Evolutionary conservation across 345 rosid genomes (phyloP), one percentile per base, ranked within the genome.

Genomic region (Brassica incana): DNA sequence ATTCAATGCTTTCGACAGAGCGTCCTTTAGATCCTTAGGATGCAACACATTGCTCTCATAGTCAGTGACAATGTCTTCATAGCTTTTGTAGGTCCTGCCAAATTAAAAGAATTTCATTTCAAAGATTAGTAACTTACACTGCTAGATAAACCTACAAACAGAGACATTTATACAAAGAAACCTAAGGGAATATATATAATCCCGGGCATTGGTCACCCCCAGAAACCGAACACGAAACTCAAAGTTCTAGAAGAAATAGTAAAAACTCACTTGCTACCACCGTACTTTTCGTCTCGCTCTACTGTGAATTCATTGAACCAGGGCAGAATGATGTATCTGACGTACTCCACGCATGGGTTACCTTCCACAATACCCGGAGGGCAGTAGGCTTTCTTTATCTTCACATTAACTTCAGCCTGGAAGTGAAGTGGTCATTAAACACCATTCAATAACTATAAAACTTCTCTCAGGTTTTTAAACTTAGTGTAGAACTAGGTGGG

Each of bases 361-460:
- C 88, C 90, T 74, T 87, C 72, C 78, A 88, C 88, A 67, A 87
- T 83, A 65, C 82, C 77, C 6, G 95, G 95, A 20, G 97, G 97
- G 64, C 97, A 94, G 84, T 85, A 94, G 30, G 97, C 97, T 76
- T 89, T 91, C 85, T 88, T 91, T 80, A 94, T 92, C 85, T 94
- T 94, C 72, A 87, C 79, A 79, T 91, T 90, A 33, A 94, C 97
- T 76, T 92, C 92, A 35, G 92, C 95, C 97, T 92, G 77, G 36
- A 81, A 0, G 43, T 3, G 20, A 71, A 56, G 15, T 45, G 4
- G 33, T 52, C 56, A 38, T 64, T 56, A 14, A 14, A 50, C 7
- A 50, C 54, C 54, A 52, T 10, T 76, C 43, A 65, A 62, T 29
- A 71, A 65, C 58, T 65, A 7, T 43, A 18, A 2, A 27, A 18